Conservation (phyloP, 768 basidiomycete genomes). For the Podaxis rugospora region DNA sequence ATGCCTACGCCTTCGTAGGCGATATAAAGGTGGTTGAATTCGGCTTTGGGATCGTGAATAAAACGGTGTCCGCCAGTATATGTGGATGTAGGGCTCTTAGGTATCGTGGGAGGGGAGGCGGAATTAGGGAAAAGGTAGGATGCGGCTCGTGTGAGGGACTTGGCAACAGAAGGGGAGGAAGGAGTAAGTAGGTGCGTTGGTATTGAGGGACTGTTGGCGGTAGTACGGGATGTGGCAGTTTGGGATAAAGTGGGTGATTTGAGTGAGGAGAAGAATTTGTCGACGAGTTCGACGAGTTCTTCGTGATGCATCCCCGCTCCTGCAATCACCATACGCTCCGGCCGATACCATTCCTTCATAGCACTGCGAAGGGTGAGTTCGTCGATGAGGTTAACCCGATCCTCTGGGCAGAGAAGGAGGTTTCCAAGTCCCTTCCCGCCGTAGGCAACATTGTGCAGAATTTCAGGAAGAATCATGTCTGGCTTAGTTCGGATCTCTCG, state of each 20-base stretch:
- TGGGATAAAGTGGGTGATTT: conserved; percentile 30
- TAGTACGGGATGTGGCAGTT: conserved; percentile 23
- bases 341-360: conserved; percentile 82
- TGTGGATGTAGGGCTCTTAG: conserved; percentile 40
- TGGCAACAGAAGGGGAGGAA: conserved; percentile 50
- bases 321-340: conserved; percentile 93
- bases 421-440: conserved; percentile 79
- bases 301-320: conserved; percentile 91
- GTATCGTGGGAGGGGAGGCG: conserved; percentile 20
- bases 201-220: conserved; percentile 25
- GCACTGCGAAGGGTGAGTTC: conserved; percentile 54
- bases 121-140: conserved; percentile 64
- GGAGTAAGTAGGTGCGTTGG: conserved; percentile 58
- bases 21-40: conserved; percentile 92
- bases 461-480: conserved; percentile 89
- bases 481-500: conserved; percentile 86
- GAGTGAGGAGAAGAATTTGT: conserved; percentile 79
- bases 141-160: conserved; percentile 72
- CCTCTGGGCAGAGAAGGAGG: conserved; percentile 82
- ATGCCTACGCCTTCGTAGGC: conserved; percentile 91
- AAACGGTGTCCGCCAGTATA: conserved; percentile 87
- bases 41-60: conserved; percentile 52
- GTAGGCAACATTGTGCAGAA: conserved; percentile 86
- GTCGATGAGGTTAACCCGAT: conserved; percentile 69
- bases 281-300: conserved; percentile 78